phyloP scores from a whole-genome alignment of 345 rosid genomes.

The Gossypium stocksii region DNA sequence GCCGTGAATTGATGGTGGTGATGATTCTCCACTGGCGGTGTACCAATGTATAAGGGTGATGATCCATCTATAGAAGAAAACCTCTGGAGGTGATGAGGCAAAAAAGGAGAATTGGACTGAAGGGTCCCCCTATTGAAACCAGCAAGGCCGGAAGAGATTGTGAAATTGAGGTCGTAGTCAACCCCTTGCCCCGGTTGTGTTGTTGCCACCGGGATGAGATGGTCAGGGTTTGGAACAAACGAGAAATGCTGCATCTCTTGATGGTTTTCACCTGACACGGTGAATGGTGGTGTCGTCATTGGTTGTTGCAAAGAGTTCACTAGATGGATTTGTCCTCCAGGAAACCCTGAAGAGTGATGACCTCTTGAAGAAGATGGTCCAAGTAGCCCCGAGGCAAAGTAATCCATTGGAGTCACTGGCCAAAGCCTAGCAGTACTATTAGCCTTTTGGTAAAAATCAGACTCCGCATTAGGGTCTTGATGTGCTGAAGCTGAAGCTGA shows the following conservation, averaged over 20 bases:
- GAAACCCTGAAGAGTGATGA: conserved; percentile 35
- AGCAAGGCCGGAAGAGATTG: conserved; percentile 71
- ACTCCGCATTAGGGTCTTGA: conserved; percentile 24
- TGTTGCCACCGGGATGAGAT: conserved; percentile 62
- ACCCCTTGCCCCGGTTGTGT: conserved; percentile 33
- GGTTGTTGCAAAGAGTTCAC: conserved; percentile 36
- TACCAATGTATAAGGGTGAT: conserved; percentile 65
- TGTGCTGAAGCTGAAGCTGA: conserved; percentile 34
- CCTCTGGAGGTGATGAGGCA: conserved; percentile 68
- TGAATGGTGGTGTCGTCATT: conserved; percentile 34
- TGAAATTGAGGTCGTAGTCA: conserved; percentile 75
- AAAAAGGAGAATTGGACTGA: conserved; percentile 99
- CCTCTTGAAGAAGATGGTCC: conserved; percentile 42
- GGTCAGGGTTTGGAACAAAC: conserved; percentile 57
- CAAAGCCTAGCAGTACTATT: conserved; percentile 43
- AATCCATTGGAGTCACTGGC: conserved; percentile 63
- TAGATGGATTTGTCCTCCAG: conserved; percentile 44
- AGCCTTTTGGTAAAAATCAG: conserved; percentile 34
- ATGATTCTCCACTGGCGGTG: conserved; percentile 60
- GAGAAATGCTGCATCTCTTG: conserved; percentile 65
- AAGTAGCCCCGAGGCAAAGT: conserved; percentile 42
- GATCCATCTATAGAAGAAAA: conserved; percentile 56
- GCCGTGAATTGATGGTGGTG: conserved; percentile 65
- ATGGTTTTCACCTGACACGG: conserved; percentile 40
- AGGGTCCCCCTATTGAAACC: conserved; percentile 99